Base-by-base conservation (phyloP, 306 rosid species). In the Lagenaria siceraria region DNA sequence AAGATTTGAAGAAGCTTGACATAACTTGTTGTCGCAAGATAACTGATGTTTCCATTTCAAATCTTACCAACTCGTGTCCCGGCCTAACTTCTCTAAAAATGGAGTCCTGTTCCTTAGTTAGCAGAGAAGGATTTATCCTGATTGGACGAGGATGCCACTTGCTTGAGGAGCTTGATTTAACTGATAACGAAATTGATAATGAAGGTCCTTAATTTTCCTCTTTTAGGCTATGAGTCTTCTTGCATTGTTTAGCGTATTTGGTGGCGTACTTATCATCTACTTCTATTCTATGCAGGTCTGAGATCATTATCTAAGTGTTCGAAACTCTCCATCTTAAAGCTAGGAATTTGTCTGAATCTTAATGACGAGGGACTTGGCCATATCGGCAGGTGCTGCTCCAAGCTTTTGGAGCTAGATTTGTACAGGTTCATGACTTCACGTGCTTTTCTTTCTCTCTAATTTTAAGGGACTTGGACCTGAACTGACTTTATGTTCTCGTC, bases 301-400 rank as follows among this genome's bases (percentile, higher is more conserved):
- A 81, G 81, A 77, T 89, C 96, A 43, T 85, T 95, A 53, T 88
- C 96, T 65, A 81, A 78, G 36, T 95, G 97, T 75, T 82, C 96
- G 10, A 78, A 83, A 58, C 97, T 95, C 78, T 66, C 89, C 77
- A 79, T 85, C 87, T 78, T 95, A 72, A 95, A 95, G 79, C 79
- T 92, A 12, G 99, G 99, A 82, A 83, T 95, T 83, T 95, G 99
- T 90, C 84, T 90, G 58, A 88, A 90, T 89, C 89, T 95, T 84
- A 89, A 87, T 58, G 97, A 92, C 59, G 75, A 82, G 52, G 99
- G 99, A 81, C 83, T 95, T 52, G 59, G 82, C 74, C 84, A 54
- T 72, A 79, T 95, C 71, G 99, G 97, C 80, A 89, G 63, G 85
- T 1, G 63, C 78, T 95, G 99, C 84, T 63, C 93, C 53, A 88